phyloP scores from a whole-genome alignment of 805 yeast species.

The Starmerella vaccinii region DNA sequence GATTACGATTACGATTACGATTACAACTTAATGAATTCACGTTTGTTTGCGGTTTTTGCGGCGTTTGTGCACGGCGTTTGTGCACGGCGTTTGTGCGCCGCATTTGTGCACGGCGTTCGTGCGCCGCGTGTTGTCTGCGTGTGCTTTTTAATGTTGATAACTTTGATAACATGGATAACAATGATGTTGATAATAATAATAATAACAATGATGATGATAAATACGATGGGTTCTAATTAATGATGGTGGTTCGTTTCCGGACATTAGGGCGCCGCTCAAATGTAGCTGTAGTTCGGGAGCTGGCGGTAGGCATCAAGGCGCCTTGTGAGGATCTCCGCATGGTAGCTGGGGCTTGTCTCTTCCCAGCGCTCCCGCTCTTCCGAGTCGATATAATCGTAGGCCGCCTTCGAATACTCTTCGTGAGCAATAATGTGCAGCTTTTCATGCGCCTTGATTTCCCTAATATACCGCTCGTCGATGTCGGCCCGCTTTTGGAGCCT shows the following conservation, averaged over 20 bases:
- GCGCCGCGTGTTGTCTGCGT: too few relatives aligned
- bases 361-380: background rate
- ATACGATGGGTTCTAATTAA: too few relatives aligned
- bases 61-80: background rate
- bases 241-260: too few relatives aligned
- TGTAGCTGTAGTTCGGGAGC: background rate
- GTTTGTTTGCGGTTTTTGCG: background rate
- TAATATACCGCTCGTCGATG: background rate
- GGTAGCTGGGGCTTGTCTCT: background rate
- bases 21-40: background rate
- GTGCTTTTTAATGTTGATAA: too few relatives aligned
- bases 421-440: background rate
- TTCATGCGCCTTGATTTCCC: background rate
- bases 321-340: background rate
- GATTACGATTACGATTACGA: too few relatives aligned
- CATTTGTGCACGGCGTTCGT: too few relatives aligned
- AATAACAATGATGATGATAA: too few relatives aligned
- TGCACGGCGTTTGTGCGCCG: background rate
- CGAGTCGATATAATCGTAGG: background rate
- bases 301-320: background rate
- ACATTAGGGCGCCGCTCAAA: too few relatives aligned
- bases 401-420: background rate
- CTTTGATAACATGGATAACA: too few relatives aligned
- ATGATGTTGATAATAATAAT: too few relatives aligned
- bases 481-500: background rate